Evolutionary conservation across 805 yeast genomes (phyloP), one percentile per base, ranked within the genome.

Genomic region (Phaffomyces opuntiae): DNA sequence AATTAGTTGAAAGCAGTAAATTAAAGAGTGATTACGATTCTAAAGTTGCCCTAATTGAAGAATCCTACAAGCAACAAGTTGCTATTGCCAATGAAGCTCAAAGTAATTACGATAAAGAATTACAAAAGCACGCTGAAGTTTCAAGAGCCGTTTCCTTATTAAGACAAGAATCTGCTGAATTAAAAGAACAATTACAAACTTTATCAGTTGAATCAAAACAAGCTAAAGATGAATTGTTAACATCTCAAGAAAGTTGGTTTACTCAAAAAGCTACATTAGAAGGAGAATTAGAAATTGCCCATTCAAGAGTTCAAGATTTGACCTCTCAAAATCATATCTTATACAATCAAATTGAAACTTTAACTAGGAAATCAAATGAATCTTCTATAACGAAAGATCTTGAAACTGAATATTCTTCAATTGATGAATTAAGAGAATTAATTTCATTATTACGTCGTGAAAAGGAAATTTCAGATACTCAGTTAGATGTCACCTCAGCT

Each of bases 381-480:
- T 16, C 36, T 40, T 16, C 36, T 40, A 26, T 27, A 19, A 13
- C 38, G 14, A 39, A 27, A 1, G 45, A 4, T 31, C 33, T 37
- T 36, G 53, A 47, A 16, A 32, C 35, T 37, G 51, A 51, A 17
- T 62, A 56, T 36, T 38, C 48, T 1, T 39, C 53, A 9, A 39
- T 43, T 25, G 55, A 56, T 40, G 73, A 69, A 42, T 56, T 73
- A 51, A 69, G 72, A 36, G 81, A 81, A 50, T 72, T 87, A 26
- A 65, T 88, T 33, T 59, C 72, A 2, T 81, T 75, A 54, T 66
- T 88, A 47, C 81, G 90, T 39, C 78, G 83, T 49, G 95, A 87
- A 53, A 84, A 82, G 55, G 95, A 88, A 50, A 69, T 81, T 5
- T 70, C 81, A 1, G 82, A 79, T 40, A 73, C 80, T 9, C 84